phyloP scores from a whole-genome alignment of 306 rosid species.

The Gynostemma pentaphyllum region DNA sequence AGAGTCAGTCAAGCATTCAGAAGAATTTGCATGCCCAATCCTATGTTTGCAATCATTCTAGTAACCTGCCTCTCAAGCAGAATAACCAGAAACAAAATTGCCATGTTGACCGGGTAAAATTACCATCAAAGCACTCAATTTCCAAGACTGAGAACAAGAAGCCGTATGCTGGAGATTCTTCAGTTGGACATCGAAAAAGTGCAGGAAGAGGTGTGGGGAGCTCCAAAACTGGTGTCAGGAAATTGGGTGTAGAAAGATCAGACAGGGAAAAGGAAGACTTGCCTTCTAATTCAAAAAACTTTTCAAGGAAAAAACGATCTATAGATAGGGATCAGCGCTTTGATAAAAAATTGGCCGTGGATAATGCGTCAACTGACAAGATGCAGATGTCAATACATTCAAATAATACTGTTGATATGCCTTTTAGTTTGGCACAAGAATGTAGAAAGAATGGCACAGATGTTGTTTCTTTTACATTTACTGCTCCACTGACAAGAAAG shows the following conservation, averaged over 20 bases:
- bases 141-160: conserved; percentile 45
- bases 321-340: conserved; percentile 45
- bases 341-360: conserved; percentile 43
- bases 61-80: conserved; percentile 46
- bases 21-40: conserved; percentile 46
- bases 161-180: conserved; percentile 32
- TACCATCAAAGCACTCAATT: conserved; percentile 45
- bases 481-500: conserved; percentile 68
- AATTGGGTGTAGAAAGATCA: conserved; percentile 32
- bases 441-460: conserved; percentile 62
- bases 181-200: conserved; percentile 52
- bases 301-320: conserved; percentile 76
- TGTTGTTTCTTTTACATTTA: conserved; percentile 91
- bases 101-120: conserved; percentile 41
- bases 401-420: conserved; percentile 24
- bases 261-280: conserved; percentile 63
- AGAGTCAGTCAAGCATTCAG: conserved; percentile 33
- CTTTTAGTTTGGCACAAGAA: conserved; percentile 41
- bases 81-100: conserved; percentile 82
- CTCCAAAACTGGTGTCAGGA: conserved; percentile 51
- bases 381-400: conserved; percentile 41
- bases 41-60: conserved; percentile 26
- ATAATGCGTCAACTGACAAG: conserved; percentile 40
- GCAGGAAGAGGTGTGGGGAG: conserved; percentile 37
- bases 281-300: conserved; percentile 39